Evolutionary conservation across 2,329 filamentous ascomycete genomes (phyloP).

Genomic region (Colletotrichum coccodes): DNA sequence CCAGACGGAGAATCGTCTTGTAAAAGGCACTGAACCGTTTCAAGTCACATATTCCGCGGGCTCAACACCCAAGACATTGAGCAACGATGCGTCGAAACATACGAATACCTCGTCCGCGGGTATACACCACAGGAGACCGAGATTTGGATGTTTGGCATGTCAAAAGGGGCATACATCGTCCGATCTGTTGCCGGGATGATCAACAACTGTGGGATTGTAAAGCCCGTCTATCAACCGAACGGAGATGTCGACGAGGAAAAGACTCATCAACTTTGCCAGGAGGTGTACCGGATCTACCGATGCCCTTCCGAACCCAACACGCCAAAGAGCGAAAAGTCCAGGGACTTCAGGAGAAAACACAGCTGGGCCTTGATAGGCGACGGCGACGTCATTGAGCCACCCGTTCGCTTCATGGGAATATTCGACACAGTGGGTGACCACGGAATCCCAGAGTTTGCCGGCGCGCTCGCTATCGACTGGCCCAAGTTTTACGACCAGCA

Average conservation of each 20-base stretch:
- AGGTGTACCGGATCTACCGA: constrained; percentile 39
- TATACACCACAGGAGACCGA: constrained; percentile 28
- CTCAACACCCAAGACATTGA: constrained; percentile 24
- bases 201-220: constrained; percentile 42
- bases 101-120: constrained; percentile 27
- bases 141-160: constrained; percentile 41
- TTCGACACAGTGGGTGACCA: constrained; percentile 38
- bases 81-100: constrained; percentile 34
- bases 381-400: constrained; percentile 27
- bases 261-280: constrained; percentile 29
- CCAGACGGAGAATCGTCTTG: background rate
- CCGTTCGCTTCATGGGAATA: constrained; percentile 37
- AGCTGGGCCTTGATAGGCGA: constrained; percentile 30
- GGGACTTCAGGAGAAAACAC: constrained; percentile 27
- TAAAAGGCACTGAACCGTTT: background rate
- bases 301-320: constrained; percentile 31
- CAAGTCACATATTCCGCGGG: constrained; percentile 6
- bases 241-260: constrained; percentile 15
- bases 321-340: constrained; percentile 33
- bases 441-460: constrained; percentile 35
- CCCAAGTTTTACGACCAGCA: constrained; percentile 38
- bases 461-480: constrained; percentile 37
- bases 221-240: constrained; percentile 9
- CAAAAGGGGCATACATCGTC: constrained; percentile 38
- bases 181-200: constrained; percentile 40